Base-by-base conservation (phyloP, 1,284 basidiomycete species). In the Heterobasidion parviporum region DNA sequence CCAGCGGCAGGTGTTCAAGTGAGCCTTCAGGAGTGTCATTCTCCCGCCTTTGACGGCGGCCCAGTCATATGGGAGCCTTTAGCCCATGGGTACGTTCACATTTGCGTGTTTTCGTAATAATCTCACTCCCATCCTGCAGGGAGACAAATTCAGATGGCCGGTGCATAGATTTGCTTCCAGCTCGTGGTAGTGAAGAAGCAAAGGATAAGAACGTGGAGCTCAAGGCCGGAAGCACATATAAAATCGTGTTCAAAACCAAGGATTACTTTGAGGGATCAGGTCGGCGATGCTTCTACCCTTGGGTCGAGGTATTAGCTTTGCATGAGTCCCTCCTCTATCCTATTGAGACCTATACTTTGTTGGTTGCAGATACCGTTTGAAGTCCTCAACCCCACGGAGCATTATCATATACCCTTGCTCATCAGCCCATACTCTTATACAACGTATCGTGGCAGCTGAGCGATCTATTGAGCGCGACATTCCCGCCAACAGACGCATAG, bases 391-490 rank as follows among this genome's bases (percentile, higher is more conserved):
- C 81, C 88, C 6, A 68, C 76, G 45, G 87, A 93, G 63, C 93
- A 96, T 65, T 89, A 94, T 67, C 94, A 97, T 64, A 89, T 98
- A 59, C 94, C 94, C 0, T 77, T 98, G 14, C 72, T 98, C 33
- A 85, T 98, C 64, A 94, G 90, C 67, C 94, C 94, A 6, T 94
- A 88, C 72, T 90, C 89, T 1, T 98, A 88, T 70, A 94, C 94
- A 15, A 96, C 94, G 6, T 96, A 96, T 68, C 79, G 92, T 60
- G 94, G 94, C 16, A 93, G 89, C 69, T 92, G 64, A 64, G 41
- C n/a, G 50, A 53, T 38, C 20, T 10, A 26, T 26, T 26, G 26
- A 26, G 26, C 26, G 26, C 26, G 26, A 26, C 26, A 26, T 26
- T 6, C 6, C 26, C 26, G 26, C 5, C 26, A 26, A 26, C 26